Evolutionary conservation across 768 basidiomycete genomes (phyloP), one percentile per base, ranked within the genome.

Genomic region (Boletus reticulatus): DNA sequence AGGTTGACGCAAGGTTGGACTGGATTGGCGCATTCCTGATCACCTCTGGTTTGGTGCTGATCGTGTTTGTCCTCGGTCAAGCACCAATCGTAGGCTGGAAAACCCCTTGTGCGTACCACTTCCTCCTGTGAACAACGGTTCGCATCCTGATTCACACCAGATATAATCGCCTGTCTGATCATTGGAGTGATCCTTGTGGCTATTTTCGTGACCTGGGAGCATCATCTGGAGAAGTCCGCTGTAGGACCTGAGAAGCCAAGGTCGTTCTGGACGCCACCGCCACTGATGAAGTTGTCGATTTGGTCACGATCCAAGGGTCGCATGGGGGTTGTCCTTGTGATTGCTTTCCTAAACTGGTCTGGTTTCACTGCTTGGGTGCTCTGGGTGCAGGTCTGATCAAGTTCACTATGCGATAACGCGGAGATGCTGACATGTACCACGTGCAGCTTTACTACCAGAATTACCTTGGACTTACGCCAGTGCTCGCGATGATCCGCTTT

Each of bases 41-140:
- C 51, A 90, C 89, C 0, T 67, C 74, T 1, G 89, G 88, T 0
- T 72, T 93, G 32, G 80, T 87, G 2, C 71, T 93, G 0, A 76
- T 94, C 57, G 77, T 87, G 9, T 93, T 92, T 61, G 84, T 85
- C 0, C 78, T 94, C 4, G 83, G 85, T 46, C 82, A 89, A 58
- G 89, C 84, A 7, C 77, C 77, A n/a, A 71, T 77, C 17, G 86
- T 83, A 4, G 80, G 82, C 10, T 92, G 88, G 88, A 72, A 67
- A 11, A 85, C 85, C 5, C 60, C 73, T 6, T 83, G 83, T 85
- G 59, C 54, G 81, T 59, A 0, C 17, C 27, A 29, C 24, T 17
- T 39, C 20, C 24, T 43, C 14, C 44, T 34, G 38, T 19, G 20
- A 62, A 64, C 24, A 68, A 69, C 70, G 41, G n/a, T 68, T 58